phyloP scores from a whole-genome alignment of 306 rosid genomes.

The Quercus rubra region DNA sequence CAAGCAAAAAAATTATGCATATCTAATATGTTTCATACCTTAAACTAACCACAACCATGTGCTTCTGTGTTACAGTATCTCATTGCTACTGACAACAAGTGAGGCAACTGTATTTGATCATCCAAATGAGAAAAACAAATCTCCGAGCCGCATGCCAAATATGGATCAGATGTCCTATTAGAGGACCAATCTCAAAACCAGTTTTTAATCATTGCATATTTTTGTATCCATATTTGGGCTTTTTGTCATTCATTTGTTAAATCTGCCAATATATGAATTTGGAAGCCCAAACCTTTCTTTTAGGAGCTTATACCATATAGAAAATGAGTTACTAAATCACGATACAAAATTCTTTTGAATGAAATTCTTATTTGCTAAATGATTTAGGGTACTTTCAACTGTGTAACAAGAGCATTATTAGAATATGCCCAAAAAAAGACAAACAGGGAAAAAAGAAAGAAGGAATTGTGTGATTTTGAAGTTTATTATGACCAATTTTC shows the following conservation, averaged over 20 bases:
- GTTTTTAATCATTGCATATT: background rate
- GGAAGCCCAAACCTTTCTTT: background rate
- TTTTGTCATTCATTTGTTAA: slow-evolving; percentile 1
- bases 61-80: slow-evolving; percentile 45
- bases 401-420: background rate
- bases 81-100: slow-evolving; percentile 77
- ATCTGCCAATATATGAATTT: background rate
- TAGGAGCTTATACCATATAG: background rate
- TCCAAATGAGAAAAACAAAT: slow-evolving; percentile 44
- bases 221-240: slow-evolving; percentile 9
- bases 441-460: no score
- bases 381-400: background rate
- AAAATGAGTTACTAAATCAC: background rate
- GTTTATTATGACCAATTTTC: no score
- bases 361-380: background rate
- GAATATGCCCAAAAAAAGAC: no score
- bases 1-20: background rate
- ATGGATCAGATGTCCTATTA: slow-evolving; percentile 62
- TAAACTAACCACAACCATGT: background rate
- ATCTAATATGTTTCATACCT: background rate
- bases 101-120: slow-evolving; percentile 70
- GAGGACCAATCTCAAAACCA: slow-evolving; percentile 1
- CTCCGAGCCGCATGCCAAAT: slow-evolving; percentile 68
- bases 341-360: background rate
- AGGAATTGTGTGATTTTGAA: no score